Percentiles rank a stretch among this genome's conserved stretches.
These are phyloP conservation scores for Prunus padus DNA, from an alignment of 306 rosid species.

Conservation along the genomic window DNA sequence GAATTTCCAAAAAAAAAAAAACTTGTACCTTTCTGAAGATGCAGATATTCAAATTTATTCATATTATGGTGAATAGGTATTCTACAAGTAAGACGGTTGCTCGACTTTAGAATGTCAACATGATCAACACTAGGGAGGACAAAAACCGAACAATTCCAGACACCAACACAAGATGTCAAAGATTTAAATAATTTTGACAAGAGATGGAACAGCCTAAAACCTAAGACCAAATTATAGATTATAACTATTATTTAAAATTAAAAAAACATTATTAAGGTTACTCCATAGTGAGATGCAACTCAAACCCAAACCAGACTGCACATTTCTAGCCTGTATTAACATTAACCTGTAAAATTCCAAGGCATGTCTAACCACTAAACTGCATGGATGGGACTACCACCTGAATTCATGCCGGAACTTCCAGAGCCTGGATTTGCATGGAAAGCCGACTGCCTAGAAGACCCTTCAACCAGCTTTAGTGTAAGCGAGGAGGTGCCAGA, in stretches of 20 bases:
- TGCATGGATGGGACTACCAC: conserved; percentile 81
- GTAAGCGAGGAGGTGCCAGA: conserved; percentile 74
- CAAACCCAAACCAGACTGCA: conserved; percentile 51
- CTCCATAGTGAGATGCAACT: conserved; percentile 34
- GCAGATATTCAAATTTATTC: neutral
- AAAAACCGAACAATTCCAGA: conserved; percentile 22
- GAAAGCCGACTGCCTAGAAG: conserved; percentile 93
- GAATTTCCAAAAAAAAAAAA: too few species aligned
- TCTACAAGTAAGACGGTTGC: neutral
- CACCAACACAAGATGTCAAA: conserved; percentile 23
- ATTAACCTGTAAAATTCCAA: conserved; percentile 33
- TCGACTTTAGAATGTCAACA: neutral
- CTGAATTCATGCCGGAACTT: conserved; percentile 50
- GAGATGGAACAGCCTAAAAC: conserved; percentile 49
- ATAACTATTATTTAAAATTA: neutral
- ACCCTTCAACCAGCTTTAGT: conserved; percentile 70
- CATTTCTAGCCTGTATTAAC: conserved; percentile 41
- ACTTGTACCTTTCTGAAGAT: neutral
- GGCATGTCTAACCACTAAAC: conserved; percentile 38
- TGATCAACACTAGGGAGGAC: conserved; percentile 37
- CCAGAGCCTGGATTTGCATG: conserved; percentile 80
- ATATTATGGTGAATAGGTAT: neutral
- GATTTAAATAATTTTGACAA: conserved; percentile 37
- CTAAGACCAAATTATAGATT: conserved; percentile 2
- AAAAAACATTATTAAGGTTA: conserved; percentile 45